Percentiles rank a stretch among this genome's conserved stretches.
These are phyloP conservation scores for Aethionema arabicum DNA, from an alignment of 345 rosid species.

Conservation along the genomic window DNA sequence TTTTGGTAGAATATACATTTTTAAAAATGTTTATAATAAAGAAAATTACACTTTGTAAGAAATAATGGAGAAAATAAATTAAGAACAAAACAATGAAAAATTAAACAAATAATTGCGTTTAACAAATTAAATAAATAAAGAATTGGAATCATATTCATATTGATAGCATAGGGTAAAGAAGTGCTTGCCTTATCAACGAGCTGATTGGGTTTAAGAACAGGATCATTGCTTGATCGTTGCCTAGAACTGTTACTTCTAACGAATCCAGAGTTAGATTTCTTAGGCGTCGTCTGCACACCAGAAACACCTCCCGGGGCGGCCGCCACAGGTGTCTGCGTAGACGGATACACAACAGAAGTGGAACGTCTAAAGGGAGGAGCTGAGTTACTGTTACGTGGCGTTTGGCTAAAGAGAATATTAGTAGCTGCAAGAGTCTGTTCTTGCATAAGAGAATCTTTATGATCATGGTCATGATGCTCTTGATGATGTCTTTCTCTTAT, in stretches of 20 bases:
- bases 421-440: constrained; percentile 87
- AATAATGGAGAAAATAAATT: too few species aligned
- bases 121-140: neutral
- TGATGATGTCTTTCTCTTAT: constrained; percentile 39
- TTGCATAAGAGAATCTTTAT: constrained; percentile 56
- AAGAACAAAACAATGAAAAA: too few species aligned
- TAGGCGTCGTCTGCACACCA: constrained; percentile 57
- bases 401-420: constrained; percentile 62
- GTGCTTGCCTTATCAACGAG: constrained; percentile 71
- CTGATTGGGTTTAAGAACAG: constrained; percentile 82
- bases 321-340: constrained; percentile 28
- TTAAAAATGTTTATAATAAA: neutral
- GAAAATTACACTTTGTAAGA: too few species aligned
- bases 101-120: too few species aligned
- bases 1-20: neutral
- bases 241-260: constrained; percentile 84
- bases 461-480: constrained; percentile 31
- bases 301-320: constrained; percentile 32
- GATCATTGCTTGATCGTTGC: constrained; percentile 85
- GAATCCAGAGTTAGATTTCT: constrained; percentile 45
- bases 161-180: neutral
- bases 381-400: constrained; percentile 49
- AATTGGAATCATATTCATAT: too few species aligned
- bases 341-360: constrained; percentile 65
- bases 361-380: constrained; percentile 73